Base-by-base conservation (phyloP, 2,329 filamentous ascomycete species). In the Sphaerulina musiva region DNA sequence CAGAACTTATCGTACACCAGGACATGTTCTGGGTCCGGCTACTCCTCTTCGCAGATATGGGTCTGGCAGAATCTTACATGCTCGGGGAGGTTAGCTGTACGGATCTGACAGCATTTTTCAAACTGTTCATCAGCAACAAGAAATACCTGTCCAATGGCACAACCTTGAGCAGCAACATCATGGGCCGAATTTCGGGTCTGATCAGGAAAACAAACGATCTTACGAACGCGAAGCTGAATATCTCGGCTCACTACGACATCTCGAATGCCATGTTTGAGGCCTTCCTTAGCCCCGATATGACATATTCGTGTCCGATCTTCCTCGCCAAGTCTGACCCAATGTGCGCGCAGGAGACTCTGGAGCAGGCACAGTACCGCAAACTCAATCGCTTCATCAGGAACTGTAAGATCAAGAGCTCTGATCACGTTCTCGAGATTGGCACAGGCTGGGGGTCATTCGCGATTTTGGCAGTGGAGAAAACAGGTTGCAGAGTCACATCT, bases 371-470 rank as follows among this genome's bases (percentile, higher is more conserved):
- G 67, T 78, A 80, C 66, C 80, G 80, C 12, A 89, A 89, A 67
- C 71, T 89, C 11, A 72, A 78, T 55, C 78, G 80, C 6, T 85
- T 88, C 66, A 82, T 89, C 46, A 74, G 81, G 46, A 83, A 82
- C 29, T 81, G 83, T 11, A 78, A 73, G 46, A 81, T 89, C 59
- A 82, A 85, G 58, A 54, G 76, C 0, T 77, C 76, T 1, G 85
- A 89, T 58, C 85, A 87, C 63, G 80, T 89, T 1, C 71, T 89
- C 12, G 86, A 89, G 62, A 88, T 89, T 51, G 86, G 86, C 2
- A 87, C 84, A 1, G 85, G 86, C 10, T 89, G 85, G 86, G 86
- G 86, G 1, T 84, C 81, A 36, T 84, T 89, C 61, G 85, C 85
- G 2, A 87, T 89, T 41, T 78, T 82, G 58, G 85, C 85, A 0